A percentile compares a stretch with the other conserved stretches of the same genome.
phyloP scores from a whole-genome alignment of 2,329 filamentous ascomycete species.

The Pestalotiopsis sp. region DNA sequence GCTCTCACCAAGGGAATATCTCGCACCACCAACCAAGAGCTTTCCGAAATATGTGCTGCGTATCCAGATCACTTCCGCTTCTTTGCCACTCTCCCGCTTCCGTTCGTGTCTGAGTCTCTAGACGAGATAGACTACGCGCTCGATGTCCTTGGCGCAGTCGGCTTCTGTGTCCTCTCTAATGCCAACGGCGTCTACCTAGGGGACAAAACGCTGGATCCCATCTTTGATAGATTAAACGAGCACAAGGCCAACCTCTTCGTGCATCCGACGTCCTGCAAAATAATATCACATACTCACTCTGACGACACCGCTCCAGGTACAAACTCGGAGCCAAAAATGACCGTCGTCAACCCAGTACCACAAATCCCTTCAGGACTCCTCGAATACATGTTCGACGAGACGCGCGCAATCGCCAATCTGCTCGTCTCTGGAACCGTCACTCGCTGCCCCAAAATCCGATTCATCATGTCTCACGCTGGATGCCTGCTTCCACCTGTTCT shows the following conservation, averaged over 20 bases:
- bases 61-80: conserved; percentile 6
- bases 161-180: conserved; percentile 2
- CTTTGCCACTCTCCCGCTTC: conserved; percentile 3
- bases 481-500: conserved; percentile 7
- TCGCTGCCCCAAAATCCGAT: background rate
- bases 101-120: background rate
- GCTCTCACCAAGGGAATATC: background rate
- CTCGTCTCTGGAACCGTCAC: conserved; percentile 4
- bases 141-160: conserved; percentile 1
- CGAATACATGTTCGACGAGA: conserved; percentile 11
- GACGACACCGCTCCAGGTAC: background rate
- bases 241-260: background rate
- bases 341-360: conserved; percentile 2
- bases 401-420: conserved; percentile 3
- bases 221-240: conserved; percentile 5
- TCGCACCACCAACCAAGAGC: conserved; percentile 1
- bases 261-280: conserved; percentile 7
- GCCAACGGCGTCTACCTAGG: conserved; percentile 6
- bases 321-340: background rate
- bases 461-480: conserved; percentile 10
- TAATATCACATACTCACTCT: background rate
- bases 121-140: conserved; percentile 3
- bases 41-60: conserved; percentile 5
- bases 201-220: conserved; percentile 6
- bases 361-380: conserved; percentile 5